Conservation (phyloP, 768 basidiomycete genomes). For the Baorangia bicolor region DNA sequence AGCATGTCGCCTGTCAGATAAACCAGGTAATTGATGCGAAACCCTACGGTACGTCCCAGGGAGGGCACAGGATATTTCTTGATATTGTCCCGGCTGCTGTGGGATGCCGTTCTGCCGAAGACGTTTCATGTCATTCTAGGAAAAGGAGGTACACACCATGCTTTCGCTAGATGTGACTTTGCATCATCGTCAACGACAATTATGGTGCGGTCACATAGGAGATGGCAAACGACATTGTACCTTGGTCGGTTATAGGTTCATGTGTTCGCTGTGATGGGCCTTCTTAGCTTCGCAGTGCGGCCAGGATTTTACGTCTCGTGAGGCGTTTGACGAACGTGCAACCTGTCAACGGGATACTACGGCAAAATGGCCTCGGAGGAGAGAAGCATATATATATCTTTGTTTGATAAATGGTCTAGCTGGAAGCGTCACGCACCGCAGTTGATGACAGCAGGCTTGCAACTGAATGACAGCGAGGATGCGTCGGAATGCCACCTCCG, state of each 20-base stretch:
- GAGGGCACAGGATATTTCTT: background rate
- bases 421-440: constrained; percentile 2
- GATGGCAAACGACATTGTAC: background rate
- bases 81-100: background rate
- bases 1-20: background rate
- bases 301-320: constrained; percentile 10
- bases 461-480: background rate
- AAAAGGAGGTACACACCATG: background rate
- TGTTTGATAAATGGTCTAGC: background rate
- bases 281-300: background rate
- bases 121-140: background rate
- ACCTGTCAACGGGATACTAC: background rate
- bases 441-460: background rate
- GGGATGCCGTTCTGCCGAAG: constrained; percentile 5
- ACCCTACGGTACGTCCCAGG: background rate
- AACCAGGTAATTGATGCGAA: background rate
- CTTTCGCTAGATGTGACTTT: background rate
- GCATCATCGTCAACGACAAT: background rate
- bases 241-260: background rate
- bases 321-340: background rate
- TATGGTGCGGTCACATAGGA: constrained; percentile 7
- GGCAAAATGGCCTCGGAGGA: background rate
- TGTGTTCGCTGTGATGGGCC: background rate
- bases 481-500: constrained; percentile 1
- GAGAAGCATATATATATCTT: background rate